Evolutionary conservation across 2,329 filamentous ascomycete species (phyloP), one percentile per base, ranked within the genome.

Genomic region (Fonsecaea multimorphosa): DNA sequence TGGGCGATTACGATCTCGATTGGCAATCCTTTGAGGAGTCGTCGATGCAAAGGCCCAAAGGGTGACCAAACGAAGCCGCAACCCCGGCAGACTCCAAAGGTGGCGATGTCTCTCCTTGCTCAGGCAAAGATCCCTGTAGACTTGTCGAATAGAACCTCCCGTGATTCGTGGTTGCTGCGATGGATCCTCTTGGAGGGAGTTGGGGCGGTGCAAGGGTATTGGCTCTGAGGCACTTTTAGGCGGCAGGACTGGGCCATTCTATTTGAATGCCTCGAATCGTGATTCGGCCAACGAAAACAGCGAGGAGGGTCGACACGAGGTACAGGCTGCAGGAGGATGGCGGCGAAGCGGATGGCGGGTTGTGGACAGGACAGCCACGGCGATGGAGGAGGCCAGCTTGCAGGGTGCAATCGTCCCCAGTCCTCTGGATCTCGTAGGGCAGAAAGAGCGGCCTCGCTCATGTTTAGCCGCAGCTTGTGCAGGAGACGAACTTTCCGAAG

Each of bases 241-340:
- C 63, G 55, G 57, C 60, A 54, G 55, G 52, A 57, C 52, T 64
- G 52, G 66, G 58, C 66, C 59, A 60, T 65, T 60, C 58, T 34
- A 63, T 51, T 56, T 46, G 24, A 60, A 44, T 54, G 57, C 32
- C 60, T 54, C 44, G 53, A 22, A 34, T 40, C 59, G 49, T 61
- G 63, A 62, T 64, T 62, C 49, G 64, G 29, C 56, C 56, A 64
- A 59, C 58, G 44, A 44, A 38, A 36, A 38, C 24, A 46, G 57
- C 38, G 58, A n/a, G 56, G 34, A 53, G 52, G 59, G 58, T 59
- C 65, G 59, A 69, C 65, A 69, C 65, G 65, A 69, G 62, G 67
- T 53, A 58, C 55, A 46, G 29, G 53, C 58, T 68, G 51, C 57
- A 46, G 56, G 51, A 46, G 40, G 58, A 36, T 32, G 52, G 36